Base-by-base conservation (phyloP, 164 flowering plant genomes). In the Chimonanthus praecox region DNA sequence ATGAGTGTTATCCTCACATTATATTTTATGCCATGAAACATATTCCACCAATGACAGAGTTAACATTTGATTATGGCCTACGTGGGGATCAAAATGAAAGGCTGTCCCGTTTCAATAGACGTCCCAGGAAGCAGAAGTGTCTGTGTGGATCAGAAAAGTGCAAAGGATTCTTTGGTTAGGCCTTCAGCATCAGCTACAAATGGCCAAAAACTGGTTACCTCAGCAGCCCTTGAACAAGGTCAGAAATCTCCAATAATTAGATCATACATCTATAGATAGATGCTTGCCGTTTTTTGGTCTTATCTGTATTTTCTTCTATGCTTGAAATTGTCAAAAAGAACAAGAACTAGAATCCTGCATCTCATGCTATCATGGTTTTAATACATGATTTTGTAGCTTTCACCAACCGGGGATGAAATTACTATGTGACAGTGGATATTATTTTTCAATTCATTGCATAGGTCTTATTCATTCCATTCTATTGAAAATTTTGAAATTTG, bases 31-130 rank as follows among this genome's bases (percentile, higher is more conserved):
- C 97, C 47, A 75, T 78, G 44, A 83, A 78, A 69, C 89, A 90
- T 69, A 87, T 92, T 62, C 94, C 94, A 66, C 94, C 94, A 0
- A 78, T 92, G 91, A 83, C 83, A 49, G 94, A 92, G 80, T 75
- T 90, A 77, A 87, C 90, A 44, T 88, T 73, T 77, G 88, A 88
- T 76, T 90, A 90, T 85, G 97, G 94, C 51, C 72, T 80, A 16
- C 68, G 75, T 63, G 73, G 67, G 9, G 5, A 51, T 65, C 75
- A 71, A 49, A 72, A n/a, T 5, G 68, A 46, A 48, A 47, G 7
- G 44, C 3, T 21, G 47, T 20, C 44, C 9, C 58, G 18, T 21
- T 43, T 46, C 8, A 46, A 46, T 68, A 46, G 62, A 13, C 60
- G 68, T 43, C 74, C 46, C 43, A 76, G 79, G 76, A 85, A 70